Base-by-base conservation (phyloP, 495 filamentous ascomycete genomes). In the Terfezia claveryi region DNA sequence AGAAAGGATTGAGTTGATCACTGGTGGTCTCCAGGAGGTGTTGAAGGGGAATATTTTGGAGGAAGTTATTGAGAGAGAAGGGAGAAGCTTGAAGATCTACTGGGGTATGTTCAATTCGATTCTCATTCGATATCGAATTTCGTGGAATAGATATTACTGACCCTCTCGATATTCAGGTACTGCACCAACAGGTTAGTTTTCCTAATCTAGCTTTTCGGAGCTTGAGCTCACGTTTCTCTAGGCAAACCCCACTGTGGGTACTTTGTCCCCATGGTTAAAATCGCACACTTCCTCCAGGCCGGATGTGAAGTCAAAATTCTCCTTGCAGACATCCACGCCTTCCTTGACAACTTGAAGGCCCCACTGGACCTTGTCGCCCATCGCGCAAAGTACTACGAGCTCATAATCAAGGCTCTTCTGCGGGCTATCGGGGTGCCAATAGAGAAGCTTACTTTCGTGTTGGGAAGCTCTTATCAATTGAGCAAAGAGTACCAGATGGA, bases 41-140 rank as follows among this genome's bases (percentile, higher is more conserved):
- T 76, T 98, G 51, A 87, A 88, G 59, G 78, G 77, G 23, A 86
- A 94, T 62, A 80, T 95, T 52, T 82, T 96, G 56, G 81, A 91
- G 64, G 71, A 76, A 56, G 71, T 81, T 53, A 69, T 95, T 52
- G 65, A 79, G 37, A 77, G 78, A 10, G 74, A 91, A 65, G 76
- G 81, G n/a, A 72, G 80, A 10, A 76, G 79, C 27, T 75, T 82
- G 14, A 75, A 74, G 49, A 75, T 94, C 62, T 95, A 95, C 76
- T 94, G 85, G 85, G 88, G 83, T 79, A 68, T 38, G 65, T 60
- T 10, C 20, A 20, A 6, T 37, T 54, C 23, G 6, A 44, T 8
- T 53, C 20, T 20, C 38, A 49, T 58, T 12, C 52, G 8, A 20
- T 46, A 46, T 14, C 8, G 0, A 20, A 46, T 46, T 9, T 44